Percentiles rank a stretch among this genome's conserved stretches.
These are phyloP conservation scores for Collybiopsis confluens DNA, from an alignment of 768 basidiomycete species.

Conservation along the genomic window DNA sequence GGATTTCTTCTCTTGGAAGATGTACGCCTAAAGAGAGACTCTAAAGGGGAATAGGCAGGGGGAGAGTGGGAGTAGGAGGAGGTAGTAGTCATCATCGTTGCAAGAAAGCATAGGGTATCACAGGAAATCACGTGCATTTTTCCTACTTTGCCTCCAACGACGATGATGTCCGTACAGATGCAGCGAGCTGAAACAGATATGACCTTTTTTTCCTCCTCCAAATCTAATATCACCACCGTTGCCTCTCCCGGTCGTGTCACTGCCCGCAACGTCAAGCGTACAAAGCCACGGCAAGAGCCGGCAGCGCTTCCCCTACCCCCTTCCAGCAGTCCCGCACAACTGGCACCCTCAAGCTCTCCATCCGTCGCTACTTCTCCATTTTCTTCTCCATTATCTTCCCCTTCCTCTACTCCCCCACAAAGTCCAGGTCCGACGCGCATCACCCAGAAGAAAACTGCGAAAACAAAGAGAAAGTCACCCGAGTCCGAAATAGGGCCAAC, in stretches of 20 bases:
- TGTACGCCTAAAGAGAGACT: slow-evolving; percentile 40
- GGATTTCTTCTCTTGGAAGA: slow-evolving; percentile 26
- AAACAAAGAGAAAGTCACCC: slow-evolving; percentile 7
- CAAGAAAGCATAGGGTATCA: background rate
- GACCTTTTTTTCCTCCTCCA: slow-evolving; percentile 7
- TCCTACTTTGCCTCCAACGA: background rate
- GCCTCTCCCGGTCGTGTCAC: background rate
- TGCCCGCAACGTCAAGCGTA: background rate
- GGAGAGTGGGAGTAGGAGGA: background rate
- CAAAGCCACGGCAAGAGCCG: too few species aligned
- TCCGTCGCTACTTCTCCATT: slow-evolving; percentile 5
- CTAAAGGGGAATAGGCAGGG: slow-evolving; percentile 38
- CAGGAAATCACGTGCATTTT: too few species aligned
- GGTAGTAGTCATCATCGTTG: slow-evolving; percentile 18
- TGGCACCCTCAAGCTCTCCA: slow-evolving; percentile 1
- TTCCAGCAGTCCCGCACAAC: background rate
- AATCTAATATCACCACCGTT: background rate
- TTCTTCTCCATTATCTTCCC: slow-evolving; percentile 6
- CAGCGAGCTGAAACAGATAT: slow-evolving; percentile 8
- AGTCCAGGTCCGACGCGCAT: too few species aligned
- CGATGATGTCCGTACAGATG: background rate
- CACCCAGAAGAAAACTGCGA: background rate
- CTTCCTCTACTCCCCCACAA: background rate
- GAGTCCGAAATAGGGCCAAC: background rate
- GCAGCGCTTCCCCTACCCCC: background rate